phyloP scores from a whole-genome alignment of 805 yeast species.

The Lachancea quebecensis region DNA sequence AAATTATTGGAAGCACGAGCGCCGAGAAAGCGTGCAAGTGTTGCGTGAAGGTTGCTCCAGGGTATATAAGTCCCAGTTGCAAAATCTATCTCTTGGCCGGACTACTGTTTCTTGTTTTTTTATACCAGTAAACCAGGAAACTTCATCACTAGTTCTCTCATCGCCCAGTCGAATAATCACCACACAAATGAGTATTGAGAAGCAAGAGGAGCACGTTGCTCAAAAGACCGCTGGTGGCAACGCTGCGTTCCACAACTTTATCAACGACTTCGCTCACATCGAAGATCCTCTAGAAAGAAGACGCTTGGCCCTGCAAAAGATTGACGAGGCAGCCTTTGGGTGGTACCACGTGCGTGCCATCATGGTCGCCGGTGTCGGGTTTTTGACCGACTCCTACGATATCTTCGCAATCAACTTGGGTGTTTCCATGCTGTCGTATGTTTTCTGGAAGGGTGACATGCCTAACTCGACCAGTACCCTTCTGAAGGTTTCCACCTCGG shows the following conservation, averaged over 20 bases:
- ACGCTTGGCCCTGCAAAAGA: constrained; percentile 76
- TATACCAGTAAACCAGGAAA: not conserved
- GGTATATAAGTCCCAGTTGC: too few relatives aligned
- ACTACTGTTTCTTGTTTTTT: not conserved
- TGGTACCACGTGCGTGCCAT: constrained; percentile 82
- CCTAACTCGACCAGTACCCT: constrained; percentile 72
- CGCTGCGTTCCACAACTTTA: constrained; percentile 77
- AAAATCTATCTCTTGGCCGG: too few relatives aligned
- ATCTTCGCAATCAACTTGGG: constrained; percentile 85
- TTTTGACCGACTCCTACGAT: constrained; percentile 88
- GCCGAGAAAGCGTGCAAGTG: too few relatives aligned
- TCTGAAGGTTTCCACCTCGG: constrained; percentile 83
- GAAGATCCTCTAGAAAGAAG: constrained; percentile 84
- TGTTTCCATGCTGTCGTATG: constrained; percentile 69
- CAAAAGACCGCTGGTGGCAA: constrained; percentile 62
- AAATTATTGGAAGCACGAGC: too few relatives aligned
- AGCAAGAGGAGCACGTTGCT: constrained; percentile 19
- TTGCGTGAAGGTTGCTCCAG: too few relatives aligned
- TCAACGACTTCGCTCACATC: constrained; percentile 73
- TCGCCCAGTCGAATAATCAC: not conserved
- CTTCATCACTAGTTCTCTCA: too few relatives aligned
- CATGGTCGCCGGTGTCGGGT: constrained; percentile 87
- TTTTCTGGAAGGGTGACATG: constrained; percentile 56
- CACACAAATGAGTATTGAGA: constrained; percentile 2
- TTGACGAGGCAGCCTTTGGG: constrained; percentile 71